Evolutionary conservation across 371 early-diverging fungal species (phyloP), one percentile per base, ranked within the genome.

Genomic region (Mortierella sp.): DNA sequence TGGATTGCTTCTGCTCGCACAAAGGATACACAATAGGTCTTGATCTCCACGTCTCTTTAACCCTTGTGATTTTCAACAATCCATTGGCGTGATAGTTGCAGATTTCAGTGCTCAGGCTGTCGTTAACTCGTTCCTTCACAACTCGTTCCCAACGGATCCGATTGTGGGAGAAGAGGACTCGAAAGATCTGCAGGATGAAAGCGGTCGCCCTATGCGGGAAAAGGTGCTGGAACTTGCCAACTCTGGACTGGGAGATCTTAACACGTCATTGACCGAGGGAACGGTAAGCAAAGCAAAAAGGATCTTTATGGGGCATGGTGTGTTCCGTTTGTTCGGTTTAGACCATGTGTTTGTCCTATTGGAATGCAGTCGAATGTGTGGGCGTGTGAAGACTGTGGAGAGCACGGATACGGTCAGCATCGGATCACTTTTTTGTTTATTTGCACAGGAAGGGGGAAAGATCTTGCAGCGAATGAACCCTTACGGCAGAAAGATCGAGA

Each of bases 71-170:
- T 58, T 3, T 26, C 24, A 6, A 9, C 9, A 16, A 14, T 19
- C 24, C 5, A 39, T n/a, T 58, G 16, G 67, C 27, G 16, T 3
- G 3, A 31, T 47, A 93, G 96, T 97, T 34, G 98, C 97, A 24
- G 98, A 98, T 79, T 97, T 89, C 79, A 92, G 94, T 50, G 93
- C 96, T 16, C 98, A 98, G 81, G 98, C 98, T 7, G 90, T 98
- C n/a, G 93, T 98, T 46, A 96, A 95, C 82, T 79, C 88, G 1
- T 81, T 90, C 51, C 83, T 98, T 21, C 73, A 84, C 55, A 66
- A 86, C 54, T 72, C 86, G 49, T 96, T 97, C 64, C 96, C 97
- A 19, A 47, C 86, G 8, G 95, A 96, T 73, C 92, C 91, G 24
- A 92, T 97, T 55, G 91, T 98, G 6, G 97, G 97, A 43, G 98